These are phyloP conservation scores for Coelastrella sp. DNA, from an alignment of 139 green algal genomes.

Conservation along the genomic window DNA sequence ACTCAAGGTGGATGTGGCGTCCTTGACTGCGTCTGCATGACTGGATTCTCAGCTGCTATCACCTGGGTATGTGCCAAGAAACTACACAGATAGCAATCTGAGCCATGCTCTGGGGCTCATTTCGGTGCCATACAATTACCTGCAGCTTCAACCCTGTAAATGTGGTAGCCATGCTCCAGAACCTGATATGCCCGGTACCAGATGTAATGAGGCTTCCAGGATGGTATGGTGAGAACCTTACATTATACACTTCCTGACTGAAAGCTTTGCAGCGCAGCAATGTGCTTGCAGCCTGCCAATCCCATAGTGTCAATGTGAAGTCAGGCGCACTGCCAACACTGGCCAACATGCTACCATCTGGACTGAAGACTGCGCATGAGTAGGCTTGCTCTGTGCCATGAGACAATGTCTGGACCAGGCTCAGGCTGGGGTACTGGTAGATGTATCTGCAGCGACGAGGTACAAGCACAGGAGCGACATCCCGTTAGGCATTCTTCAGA, in stretches of 20 bases:
- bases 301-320: conserved; percentile 88
- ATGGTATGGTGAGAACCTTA: conserved; percentile 78
- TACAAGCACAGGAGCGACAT: background rate
- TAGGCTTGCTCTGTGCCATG: conserved; percentile 79
- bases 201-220: conserved; percentile 73
- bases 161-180: conserved; percentile 89
- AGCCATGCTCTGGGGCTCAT: too few relatives aligned
- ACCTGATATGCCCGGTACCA: conserved; percentile 86
- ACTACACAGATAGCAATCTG: too few relatives aligned
- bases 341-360: conserved; percentile 74
- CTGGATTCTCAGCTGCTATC: too few relatives aligned
- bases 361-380: conserved; percentile 67
- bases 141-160: conserved; percentile 95
- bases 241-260: conserved; percentile 77
- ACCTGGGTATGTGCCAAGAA: too few relatives aligned
- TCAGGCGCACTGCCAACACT: conserved; percentile 82
- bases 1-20: too few relatives aligned
- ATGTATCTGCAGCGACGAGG: conserved; percentile 47
- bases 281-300: conserved; percentile 73
- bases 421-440: conserved; percentile 65
- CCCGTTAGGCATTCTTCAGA: background rate
- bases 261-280: conserved; percentile 85
- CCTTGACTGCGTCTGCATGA: too few relatives aligned
- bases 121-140: conserved; percentile 1
- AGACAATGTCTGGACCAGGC: conserved; percentile 60